phyloP scores from a whole-genome alignment of 352 stramenopile genomes.

The Globisporangium parvum region DNA sequence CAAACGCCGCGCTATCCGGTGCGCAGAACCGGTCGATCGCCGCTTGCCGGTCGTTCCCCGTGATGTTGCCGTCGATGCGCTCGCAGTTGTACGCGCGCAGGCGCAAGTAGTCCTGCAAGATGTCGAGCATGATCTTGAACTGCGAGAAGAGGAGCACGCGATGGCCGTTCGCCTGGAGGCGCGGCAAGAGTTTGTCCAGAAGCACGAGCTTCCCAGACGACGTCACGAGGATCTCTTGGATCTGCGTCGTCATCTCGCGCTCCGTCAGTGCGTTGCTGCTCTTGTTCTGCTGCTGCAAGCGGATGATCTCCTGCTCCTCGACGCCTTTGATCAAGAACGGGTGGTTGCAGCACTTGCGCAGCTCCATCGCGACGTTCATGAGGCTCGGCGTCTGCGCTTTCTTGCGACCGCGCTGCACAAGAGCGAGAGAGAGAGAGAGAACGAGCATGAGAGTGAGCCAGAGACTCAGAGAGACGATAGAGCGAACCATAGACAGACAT shows the following conservation, averaged over 20 bases:
- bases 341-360: constrained; percentile 94
- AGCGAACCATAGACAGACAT: background rate
- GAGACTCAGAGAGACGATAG: background rate
- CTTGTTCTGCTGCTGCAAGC: constrained; percentile 52
- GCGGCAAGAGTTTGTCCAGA: constrained; percentile 97
- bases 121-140: constrained; percentile 99
- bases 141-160: constrained; percentile 99
- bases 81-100: constrained; percentile 92
- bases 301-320: constrained; percentile 70
- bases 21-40: constrained; percentile 90
- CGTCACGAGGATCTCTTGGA: constrained; percentile 89
- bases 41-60: constrained; percentile 92
- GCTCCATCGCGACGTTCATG: constrained; percentile 92
- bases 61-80: constrained; percentile 98
- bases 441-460: background rate
- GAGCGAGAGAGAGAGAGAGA: background rate
- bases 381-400: constrained; percentile 75
- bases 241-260: constrained; percentile 50
- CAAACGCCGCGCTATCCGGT: constrained; percentile 77
- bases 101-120: constrained; percentile 98
- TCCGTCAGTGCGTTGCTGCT: constrained; percentile 38
- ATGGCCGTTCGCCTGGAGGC: constrained; percentile 94
- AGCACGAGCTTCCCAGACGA: constrained; percentile 98
- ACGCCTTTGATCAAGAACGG: constrained; percentile 90
- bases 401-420: constrained; percentile 41